Evolutionary conservation across 805 yeast species (phyloP).

Genomic region (Dipodascopsis uninucleata): DNA sequence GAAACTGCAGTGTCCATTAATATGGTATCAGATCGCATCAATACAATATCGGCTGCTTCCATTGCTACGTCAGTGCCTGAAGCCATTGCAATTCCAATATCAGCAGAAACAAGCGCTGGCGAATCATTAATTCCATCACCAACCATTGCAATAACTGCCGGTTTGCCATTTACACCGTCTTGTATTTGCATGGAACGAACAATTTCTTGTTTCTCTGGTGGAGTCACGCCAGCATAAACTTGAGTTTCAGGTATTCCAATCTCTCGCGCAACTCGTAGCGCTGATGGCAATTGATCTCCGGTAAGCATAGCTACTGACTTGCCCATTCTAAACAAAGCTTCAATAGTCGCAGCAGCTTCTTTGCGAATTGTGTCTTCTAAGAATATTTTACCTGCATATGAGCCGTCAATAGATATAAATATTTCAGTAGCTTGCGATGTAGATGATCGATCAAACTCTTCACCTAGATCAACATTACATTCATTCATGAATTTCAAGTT

Average conservation of each 20-base stretch:
- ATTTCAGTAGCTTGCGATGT: slow-evolving; percentile 46
- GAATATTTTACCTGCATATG: slow-evolving; percentile 61
- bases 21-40: slow-evolving; percentile 44
- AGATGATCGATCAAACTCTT: slow-evolving; percentile 25
- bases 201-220: slow-evolving; percentile 68
- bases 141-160: slow-evolving; percentile 63
- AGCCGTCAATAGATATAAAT: slow-evolving; percentile 55
- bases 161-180: slow-evolving; percentile 3
- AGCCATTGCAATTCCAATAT: slow-evolving; percentile 85
- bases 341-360: slow-evolving; percentile 60
- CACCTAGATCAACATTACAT: slow-evolving; percentile 15
- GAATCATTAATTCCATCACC: slow-evolving; percentile 99
- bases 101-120: slow-evolving; percentile 86
- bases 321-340: slow-evolving; percentile 49
- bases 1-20: slow-evolving; percentile 46
- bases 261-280: slow-evolving; percentile 57
- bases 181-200: slow-evolving; percentile 53
- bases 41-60: slow-evolving; percentile 91
- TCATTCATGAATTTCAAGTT: slow-evolving; percentile 43
- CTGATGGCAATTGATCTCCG: slow-evolving; percentile 72
- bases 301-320: slow-evolving; percentile 79
- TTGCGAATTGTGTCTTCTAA: slow-evolving; percentile 64
- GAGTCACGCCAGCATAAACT: slow-evolving; percentile 72
- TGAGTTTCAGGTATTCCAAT: slow-evolving; percentile 63
- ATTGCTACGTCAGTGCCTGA: slow-evolving; percentile 95